Evolutionary conservation across 768 basidiomycete species (phyloP).

Genomic region (Mycena vitilis): DNA sequence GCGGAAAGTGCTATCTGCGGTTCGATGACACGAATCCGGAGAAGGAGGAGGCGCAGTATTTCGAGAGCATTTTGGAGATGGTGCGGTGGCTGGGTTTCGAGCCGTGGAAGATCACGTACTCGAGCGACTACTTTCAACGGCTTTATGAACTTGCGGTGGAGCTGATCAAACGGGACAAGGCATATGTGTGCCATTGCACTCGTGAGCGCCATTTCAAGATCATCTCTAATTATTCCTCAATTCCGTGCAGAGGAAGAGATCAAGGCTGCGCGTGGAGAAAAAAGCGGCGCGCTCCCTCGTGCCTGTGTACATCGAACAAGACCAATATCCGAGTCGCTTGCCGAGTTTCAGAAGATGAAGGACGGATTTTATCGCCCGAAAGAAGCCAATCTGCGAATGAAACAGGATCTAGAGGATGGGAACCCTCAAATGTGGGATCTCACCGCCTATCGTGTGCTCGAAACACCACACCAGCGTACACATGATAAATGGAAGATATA

Average conservation of each 20-base stretch:
- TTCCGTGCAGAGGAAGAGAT: constrained; percentile 85
- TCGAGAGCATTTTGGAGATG: constrained; percentile 95
- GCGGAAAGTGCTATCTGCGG: constrained; percentile 93
- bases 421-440: constrained; percentile 99
- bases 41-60: constrained; percentile 95
- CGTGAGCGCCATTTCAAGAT: constrained; percentile 63
- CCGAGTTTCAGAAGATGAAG: constrained; percentile 93
- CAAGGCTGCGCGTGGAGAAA: constrained; percentile 87
- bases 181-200: constrained; percentile 96
- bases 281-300: constrained; percentile 75
- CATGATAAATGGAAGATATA: constrained; percentile 96
- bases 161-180: constrained; percentile 89
- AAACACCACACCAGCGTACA: constrained; percentile 93
- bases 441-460: constrained; percentile 93
- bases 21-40: constrained; percentile 99
- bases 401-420: constrained; percentile 90
- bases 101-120: constrained; percentile 99
- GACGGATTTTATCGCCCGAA: constrained; percentile 91
- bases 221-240: constrained; percentile 20
- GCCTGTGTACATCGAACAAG: constrained; percentile 90
- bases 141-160: constrained; percentile 90
- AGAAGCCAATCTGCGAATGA: constrained; percentile 95
- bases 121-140: constrained; percentile 94
- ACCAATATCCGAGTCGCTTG: constrained; percentile 87
- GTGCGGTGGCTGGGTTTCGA: constrained; percentile 97